Base-by-base conservation (phyloP, 352 stramenopile species). In the Pythium diclinum region DNA sequence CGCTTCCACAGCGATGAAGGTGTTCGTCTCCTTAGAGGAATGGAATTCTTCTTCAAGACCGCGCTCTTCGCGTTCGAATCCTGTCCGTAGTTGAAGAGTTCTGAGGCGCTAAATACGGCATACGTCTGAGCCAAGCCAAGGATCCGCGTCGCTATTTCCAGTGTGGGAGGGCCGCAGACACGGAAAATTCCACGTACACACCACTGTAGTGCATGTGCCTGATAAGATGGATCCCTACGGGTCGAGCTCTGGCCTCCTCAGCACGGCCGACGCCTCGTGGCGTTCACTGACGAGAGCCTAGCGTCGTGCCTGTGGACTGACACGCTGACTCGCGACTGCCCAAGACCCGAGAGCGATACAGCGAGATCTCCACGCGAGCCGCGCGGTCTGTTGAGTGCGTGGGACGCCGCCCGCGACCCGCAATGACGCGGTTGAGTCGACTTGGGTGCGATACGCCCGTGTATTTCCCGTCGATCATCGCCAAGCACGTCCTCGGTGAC, bases 391-490 rank as follows among this genome's bases (percentile, higher is more conserved):
- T 23, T 6, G 14, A 47, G 40, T 10, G 40, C 40, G 40, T 23
- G 40, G 13, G 16, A 21, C 40, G 42, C 14, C 10, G 46, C 42
- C 1, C 49, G 11, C 6, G 21, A 42, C 28, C 11, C n/a, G 28
- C 3, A 28, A 82, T 82, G 75, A 72, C 66, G 53, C 66, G 72
- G 14, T 51, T 82, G 49, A 82, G 48, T 57, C 69, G 72, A 9
- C 34, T 82, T 16, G 74, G 66, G 6, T 77, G 71, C 19, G 72
- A 82, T 38, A 75, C 71, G 16, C 62, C 75, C 6, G 74, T 85
- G 46, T 83, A 71, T 36, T 79, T 89, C 30, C 78, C 81, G 6
- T 85, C 79, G 16, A 85, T 87, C 52, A 73, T 79, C 23, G 62
- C 70, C 17, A 61, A 71, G 21, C 38, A 48, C 23, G 56, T 56